Evolutionary conservation across 2,329 filamentous ascomycete genomes (phyloP).

Genomic region (Lojkania enalia): DNA sequence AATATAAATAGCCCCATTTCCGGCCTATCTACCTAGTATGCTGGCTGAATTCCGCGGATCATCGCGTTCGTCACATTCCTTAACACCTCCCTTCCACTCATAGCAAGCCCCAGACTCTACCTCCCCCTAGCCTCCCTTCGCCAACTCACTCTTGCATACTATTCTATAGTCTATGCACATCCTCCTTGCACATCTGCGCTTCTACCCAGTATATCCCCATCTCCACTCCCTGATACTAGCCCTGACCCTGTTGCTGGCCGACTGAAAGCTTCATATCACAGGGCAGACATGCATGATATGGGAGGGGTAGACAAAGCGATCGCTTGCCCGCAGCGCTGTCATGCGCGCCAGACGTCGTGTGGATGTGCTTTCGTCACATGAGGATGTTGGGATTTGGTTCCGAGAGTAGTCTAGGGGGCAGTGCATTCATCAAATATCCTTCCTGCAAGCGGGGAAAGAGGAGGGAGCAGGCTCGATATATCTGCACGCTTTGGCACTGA

Average conservation of each 20-base stretch:
- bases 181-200: not conserved
- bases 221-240: not conserved
- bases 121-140: not conserved
- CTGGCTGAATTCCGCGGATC: no score
- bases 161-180: not conserved
- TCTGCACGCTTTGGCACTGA: no score
- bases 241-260: not conserved
- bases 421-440: no score
- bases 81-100: not conserved
- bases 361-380: no score
- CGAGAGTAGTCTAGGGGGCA: no score
- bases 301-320: conserved; percentile 3
- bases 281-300: conserved; percentile 8
- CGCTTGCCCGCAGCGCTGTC: not conserved
- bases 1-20: no score
- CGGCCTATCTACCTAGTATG: no score
- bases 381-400: no score
- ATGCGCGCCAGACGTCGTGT: no score
- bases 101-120: not conserved
- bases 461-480: no score
- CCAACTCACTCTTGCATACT: not conserved
- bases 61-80: not conserved
- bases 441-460: no score
- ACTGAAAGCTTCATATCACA: not conserved
- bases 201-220: not conserved